Percentiles rank a stretch among this genome's conserved stretches.
These are phyloP conservation scores for Suillus decipiens DNA, from an alignment of 768 basidiomycete genomes.

Conservation along the genomic window DNA sequence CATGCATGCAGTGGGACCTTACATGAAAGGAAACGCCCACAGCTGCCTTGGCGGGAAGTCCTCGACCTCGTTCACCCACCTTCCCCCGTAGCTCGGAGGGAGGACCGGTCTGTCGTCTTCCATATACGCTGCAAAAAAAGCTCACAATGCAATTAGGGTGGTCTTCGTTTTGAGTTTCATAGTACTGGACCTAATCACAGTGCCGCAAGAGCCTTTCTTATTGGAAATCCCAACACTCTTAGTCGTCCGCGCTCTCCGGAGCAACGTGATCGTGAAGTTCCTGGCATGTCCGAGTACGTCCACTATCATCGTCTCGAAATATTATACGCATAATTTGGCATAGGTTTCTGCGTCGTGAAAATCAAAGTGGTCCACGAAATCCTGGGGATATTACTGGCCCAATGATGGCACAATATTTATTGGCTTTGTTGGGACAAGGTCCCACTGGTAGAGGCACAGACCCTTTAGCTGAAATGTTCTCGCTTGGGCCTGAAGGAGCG, in stretches of 20 bases:
- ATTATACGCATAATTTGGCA: slow-evolving; percentile 5
- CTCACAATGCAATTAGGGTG: slow-evolving; percentile 22
- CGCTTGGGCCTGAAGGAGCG: slow-evolving; percentile 39
- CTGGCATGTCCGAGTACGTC: slow-evolving; percentile 58
- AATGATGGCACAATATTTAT: slow-evolving; percentile 72
- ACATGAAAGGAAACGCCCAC: background rate
- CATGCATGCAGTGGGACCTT: background rate
- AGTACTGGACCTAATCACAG: slow-evolving; percentile 23
- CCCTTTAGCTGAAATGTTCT: slow-evolving; percentile 45
- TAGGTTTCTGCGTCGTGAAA: slow-evolving; percentile 39
- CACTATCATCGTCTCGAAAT: slow-evolving; percentile 4
- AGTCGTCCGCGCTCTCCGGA: slow-evolving; percentile 21
- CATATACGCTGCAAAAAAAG: background rate
- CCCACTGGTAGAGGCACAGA: slow-evolving; percentile 38
- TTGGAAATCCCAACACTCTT: slow-evolving; percentile 37
- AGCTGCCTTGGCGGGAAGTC: slow-evolving; percentile 3
- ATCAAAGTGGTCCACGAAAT: slow-evolving; percentile 20
- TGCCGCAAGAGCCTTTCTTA: slow-evolving; percentile 36
- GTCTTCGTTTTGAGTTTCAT: slow-evolving; percentile 39
- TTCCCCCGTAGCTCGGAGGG: slow-evolving; percentile 19
- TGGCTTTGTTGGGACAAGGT: slow-evolving; percentile 52
- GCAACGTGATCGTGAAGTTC: slow-evolving; percentile 30
- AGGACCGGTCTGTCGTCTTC: slow-evolving; percentile 16
- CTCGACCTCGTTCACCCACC: slow-evolving; percentile 20
- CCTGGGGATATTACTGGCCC: slow-evolving; percentile 53